Evolutionary conservation across 768 basidiomycete genomes (phyloP).

Genomic region (Termitomyces sp.): DNA sequence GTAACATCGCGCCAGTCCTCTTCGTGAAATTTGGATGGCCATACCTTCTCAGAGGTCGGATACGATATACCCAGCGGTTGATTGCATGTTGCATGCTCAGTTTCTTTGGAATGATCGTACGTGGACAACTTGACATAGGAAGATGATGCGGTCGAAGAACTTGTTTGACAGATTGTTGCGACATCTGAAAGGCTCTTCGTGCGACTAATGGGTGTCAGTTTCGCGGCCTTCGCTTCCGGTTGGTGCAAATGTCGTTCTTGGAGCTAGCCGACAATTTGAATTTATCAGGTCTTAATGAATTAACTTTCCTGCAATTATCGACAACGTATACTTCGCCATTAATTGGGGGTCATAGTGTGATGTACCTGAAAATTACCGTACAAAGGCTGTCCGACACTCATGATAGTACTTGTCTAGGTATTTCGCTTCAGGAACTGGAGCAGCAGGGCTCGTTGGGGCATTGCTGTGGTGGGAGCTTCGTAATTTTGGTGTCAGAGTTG

Average conservation of each 20-base stretch:
- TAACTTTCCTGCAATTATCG: constrained; percentile 91
- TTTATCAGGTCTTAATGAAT: constrained; percentile 78
- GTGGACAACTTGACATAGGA: constrained; percentile 23
- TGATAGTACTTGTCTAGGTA: constrained; percentile 43
- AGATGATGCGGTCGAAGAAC: neutral
- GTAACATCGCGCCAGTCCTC: constrained; percentile 88
- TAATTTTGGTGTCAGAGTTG: constrained; percentile 76
- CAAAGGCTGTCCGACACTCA: neutral
- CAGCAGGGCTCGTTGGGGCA: constrained; percentile 89
- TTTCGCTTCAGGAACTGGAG: constrained; percentile 93
- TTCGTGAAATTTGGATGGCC: constrained; percentile 90
- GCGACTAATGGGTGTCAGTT: constrained; percentile 70
- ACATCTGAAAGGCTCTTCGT: constrained; percentile 59
- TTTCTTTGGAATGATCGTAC: constrained; percentile 81
- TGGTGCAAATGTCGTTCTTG: neutral
- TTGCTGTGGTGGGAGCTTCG: constrained; percentile 94
- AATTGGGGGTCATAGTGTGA: constrained; percentile 73
- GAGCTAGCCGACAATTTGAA: neutral
- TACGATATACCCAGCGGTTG: constrained; percentile 78
- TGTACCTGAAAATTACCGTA: constrained; percentile 39
- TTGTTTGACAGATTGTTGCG: constrained; percentile 66
- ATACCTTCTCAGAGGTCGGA: constrained; percentile 80
- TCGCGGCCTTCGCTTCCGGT: constrained; percentile 89
- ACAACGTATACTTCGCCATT: constrained; percentile 68
- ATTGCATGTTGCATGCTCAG: constrained; percentile 72